Base-by-base conservation (phyloP, 2,329 filamentous ascomycete species). In the Paracamarosporium sp. region DNA sequence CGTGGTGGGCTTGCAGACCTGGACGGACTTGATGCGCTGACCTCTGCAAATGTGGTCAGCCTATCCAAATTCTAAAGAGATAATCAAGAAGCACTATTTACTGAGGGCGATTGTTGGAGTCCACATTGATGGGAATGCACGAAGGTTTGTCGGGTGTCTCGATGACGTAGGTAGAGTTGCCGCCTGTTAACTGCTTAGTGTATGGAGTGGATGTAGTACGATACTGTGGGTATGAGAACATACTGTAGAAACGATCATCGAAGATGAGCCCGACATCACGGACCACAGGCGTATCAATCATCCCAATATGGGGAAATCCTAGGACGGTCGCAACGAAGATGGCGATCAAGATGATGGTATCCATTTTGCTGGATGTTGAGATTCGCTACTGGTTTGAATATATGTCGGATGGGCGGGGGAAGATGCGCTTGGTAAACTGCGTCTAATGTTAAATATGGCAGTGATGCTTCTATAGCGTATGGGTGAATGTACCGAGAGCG, bases 201-300 rank as follows among this genome's bases (percentile, higher is more conserved):
- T 13, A 8, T 25, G 20, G 4, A 27, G 20, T 20, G 3, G 3
- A 25, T 27, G 2, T 25, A 25, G 20, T 25, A 25, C 20, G 20
- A n/a, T 25, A 9, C 2, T 38, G 11, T 13, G 15, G 22, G 2
- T n/a, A 9, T 31, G 7, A 20, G 28, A 1, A 36, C 45, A 27
- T 36, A 48, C 45, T 22, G 53, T 54, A 68, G 46, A 60, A 48
- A n/a, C 31, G 20, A 35, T 57, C 20, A 1, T 50, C 28, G 50
- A 59, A 67, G 33, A 63, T 40, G 6, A 61, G 55, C 33, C 67
- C 66, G 13, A 67, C 57, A 27, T 70, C 66, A 38, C 59, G 60
- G 47, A 57, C 20, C 17, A 45, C 25, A 17, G 59, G 53, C 31
- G 60, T 61, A 43, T 66, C 59, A 17, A 67, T 35, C 67, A 70